Evolutionary conservation across 768 basidiomycete species (phyloP).

Genomic region (Suillus placidus): DNA sequence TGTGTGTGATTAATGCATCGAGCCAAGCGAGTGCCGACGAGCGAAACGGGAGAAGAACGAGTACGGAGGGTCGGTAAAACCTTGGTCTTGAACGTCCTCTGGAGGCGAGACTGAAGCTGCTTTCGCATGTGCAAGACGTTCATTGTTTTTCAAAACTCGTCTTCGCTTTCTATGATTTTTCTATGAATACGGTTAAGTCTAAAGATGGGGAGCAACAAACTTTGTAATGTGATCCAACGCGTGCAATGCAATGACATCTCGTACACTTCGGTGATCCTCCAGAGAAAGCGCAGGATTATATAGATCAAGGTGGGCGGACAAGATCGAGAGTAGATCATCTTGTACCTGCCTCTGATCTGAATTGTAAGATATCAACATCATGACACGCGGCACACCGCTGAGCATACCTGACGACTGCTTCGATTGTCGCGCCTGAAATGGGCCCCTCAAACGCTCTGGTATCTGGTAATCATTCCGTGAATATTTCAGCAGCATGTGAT

Average conservation of each 20-base stretch:
- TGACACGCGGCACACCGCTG: background rate
- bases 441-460: conserved; percentile 54
- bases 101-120: conserved; percentile 60
- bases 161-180: conserved; percentile 78
- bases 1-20: conserved; percentile 74
- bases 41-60: conserved; percentile 92
- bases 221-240: conserved; percentile 88
- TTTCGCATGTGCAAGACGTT: conserved; percentile 75
- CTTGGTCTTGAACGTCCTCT: conserved; percentile 90
- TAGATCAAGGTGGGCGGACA: conserved; percentile 75
- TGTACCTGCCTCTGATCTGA: conserved; percentile 59
- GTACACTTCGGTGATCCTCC: conserved; percentile 60
- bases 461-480: conserved; percentile 41
- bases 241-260: conserved; percentile 78
- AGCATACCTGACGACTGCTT: conserved; percentile 54
- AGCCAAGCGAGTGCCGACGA: conserved; percentile 86
- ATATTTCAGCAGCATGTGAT: background rate
- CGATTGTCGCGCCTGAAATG: conserved; percentile 56
- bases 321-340: conserved; percentile 64
- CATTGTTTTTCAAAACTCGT: conserved; percentile 90
- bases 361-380: conserved; percentile 14
- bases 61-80: conserved; percentile 96
- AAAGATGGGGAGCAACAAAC: conserved; percentile 41
- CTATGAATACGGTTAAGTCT: conserved; percentile 1
- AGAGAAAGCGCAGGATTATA: conserved; percentile 70